These are phyloP conservation scores for Royoungia palumana DNA, from an alignment of 768 basidiomycete genomes.

Conservation along the genomic window DNA sequence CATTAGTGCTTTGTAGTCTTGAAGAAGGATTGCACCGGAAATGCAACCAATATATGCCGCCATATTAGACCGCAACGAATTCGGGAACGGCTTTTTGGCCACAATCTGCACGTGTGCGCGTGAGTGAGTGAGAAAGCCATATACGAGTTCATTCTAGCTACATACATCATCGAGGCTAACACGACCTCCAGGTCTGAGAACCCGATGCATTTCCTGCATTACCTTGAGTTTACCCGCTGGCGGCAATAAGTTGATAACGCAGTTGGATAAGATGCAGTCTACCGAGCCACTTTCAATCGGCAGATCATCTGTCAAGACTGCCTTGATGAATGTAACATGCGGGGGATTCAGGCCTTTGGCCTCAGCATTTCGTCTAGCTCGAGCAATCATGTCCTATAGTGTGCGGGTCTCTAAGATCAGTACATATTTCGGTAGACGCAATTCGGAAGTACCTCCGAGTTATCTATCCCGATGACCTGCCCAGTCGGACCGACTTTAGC, in stretches of 20 bases:
- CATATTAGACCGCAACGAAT: constrained; percentile 40
- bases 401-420: background rate
- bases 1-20: constrained; percentile 39
- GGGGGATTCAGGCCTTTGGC: constrained; percentile 43
- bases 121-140: background rate
- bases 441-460: constrained; percentile 38
- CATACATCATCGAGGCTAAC: constrained; percentile 50
- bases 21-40: constrained; percentile 40
- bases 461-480: constrained; percentile 53
- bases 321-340: constrained; percentile 47
- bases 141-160: background rate
- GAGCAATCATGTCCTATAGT: constrained; percentile 48
- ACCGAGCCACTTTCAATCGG: constrained; percentile 48
- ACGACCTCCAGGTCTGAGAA: constrained; percentile 57
- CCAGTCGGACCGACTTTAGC: constrained; percentile 47
- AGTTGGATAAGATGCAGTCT: constrained; percentile 57
- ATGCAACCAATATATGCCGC: constrained; percentile 44
- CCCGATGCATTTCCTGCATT: constrained; percentile 45
- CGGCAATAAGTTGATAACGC: constrained; percentile 52
- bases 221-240: constrained; percentile 37
- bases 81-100: constrained; percentile 42
- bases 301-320: constrained; percentile 39
- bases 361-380: constrained; percentile 45
- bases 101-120: constrained; percentile 36
- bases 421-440: background rate